These are phyloP conservation scores for Rhodotorula glutinis DNA, from an alignment of 1,284 basidiomycete species.

Conservation along the genomic window DNA sequence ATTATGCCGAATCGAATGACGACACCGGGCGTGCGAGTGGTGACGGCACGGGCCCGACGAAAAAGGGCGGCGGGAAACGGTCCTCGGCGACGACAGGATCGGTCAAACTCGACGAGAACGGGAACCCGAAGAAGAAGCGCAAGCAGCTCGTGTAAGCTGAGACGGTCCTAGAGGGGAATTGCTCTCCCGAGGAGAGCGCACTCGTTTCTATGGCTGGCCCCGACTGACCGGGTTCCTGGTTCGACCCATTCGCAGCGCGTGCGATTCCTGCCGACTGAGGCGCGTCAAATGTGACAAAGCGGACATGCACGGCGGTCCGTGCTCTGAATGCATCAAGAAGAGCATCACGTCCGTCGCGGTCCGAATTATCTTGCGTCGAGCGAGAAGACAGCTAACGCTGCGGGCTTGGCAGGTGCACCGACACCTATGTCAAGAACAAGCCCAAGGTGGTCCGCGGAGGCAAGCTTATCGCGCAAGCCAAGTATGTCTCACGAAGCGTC, in stretches of 20 bases:
- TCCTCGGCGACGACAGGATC: no score
- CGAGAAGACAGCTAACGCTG: background rate
- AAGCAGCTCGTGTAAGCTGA: constrained; percentile 29
- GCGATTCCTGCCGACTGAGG: constrained; percentile 11
- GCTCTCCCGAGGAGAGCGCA: no score
- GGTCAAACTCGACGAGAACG: constrained; percentile 22
- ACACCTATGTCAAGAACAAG: constrained; percentile 34
- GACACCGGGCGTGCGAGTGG: background rate
- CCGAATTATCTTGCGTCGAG: no score
- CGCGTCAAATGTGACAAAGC: constrained; percentile 33
- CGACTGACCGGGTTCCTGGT: no score
- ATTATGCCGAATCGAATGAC: background rate
- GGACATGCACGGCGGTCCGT: constrained; percentile 26
- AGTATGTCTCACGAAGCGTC: constrained; percentile 3
- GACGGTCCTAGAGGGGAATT: no score
- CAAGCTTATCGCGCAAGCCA: constrained; percentile 37
- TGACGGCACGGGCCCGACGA: background rate
- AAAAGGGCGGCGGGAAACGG: background rate
- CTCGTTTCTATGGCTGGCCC: no score
- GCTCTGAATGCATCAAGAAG: constrained; percentile 35
- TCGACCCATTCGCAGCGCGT: background rate
- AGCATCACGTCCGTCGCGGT: constrained; percentile 28
- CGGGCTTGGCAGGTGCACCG: constrained; percentile 23
- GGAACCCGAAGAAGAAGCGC: constrained; percentile 38
- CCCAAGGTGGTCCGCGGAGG: constrained; percentile 33